Percentiles rank a stretch among this genome's conserved stretches.
Evolutionary conservation across 2,329 filamentous ascomycete genomes (phyloP).

Genomic region (Amphichorda felina): DNA sequence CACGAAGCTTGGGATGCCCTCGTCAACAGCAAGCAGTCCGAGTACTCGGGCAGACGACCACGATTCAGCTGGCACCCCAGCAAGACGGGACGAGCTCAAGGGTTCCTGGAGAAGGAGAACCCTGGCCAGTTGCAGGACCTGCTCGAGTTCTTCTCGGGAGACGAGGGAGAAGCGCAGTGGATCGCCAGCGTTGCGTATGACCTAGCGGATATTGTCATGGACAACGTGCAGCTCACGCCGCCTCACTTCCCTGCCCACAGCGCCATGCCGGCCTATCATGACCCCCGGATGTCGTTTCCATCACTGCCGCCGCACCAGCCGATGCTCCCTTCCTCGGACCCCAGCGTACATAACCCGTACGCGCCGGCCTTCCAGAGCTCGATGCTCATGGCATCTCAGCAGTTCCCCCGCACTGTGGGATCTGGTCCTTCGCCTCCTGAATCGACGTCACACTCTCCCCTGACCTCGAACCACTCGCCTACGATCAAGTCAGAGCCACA

Average conservation of each 20-base stretch:
- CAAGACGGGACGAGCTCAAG: slow-evolving; percentile 42
- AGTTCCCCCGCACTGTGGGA: slow-evolving; percentile 13
- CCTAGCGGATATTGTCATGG: slow-evolving; percentile 34
- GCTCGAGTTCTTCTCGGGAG: slow-evolving; percentile 51
- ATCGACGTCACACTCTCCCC: slow-evolving; percentile 17
- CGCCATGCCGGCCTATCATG: slow-evolving; percentile 12
- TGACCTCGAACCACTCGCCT: slow-evolving; percentile 11
- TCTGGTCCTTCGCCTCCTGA: slow-evolving; percentile 17
- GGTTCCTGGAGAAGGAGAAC: slow-evolving; percentile 49
- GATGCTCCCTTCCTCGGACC: slow-evolving; percentile 10
- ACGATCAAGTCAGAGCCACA: slow-evolving; percentile 24
- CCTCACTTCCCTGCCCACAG: slow-evolving; percentile 17
- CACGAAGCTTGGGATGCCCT: slow-evolving; percentile 49
- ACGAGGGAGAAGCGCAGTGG: slow-evolving; percentile 41
- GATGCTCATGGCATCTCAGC: slow-evolving; percentile 20
- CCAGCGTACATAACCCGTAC: slow-evolving; percentile 12
- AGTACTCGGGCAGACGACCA: slow-evolving; percentile 40
- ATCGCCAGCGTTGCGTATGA: slow-evolving; percentile 48
- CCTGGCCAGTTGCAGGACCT: slow-evolving; percentile 52
- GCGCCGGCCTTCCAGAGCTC: slow-evolving; percentile 16
- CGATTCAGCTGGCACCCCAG: slow-evolving; percentile 51
- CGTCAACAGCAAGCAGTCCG: slow-evolving; percentile 39
- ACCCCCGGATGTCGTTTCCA: slow-evolving; percentile 16
- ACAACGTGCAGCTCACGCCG: slow-evolving; percentile 16
- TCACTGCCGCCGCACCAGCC: slow-evolving; percentile 18